Percentiles rank a stretch among this genome's conserved stretches.
Evolutionary conservation across 164 flowering plant species (phyloP).

Genomic region (Paratinospora sagittata): DNA sequence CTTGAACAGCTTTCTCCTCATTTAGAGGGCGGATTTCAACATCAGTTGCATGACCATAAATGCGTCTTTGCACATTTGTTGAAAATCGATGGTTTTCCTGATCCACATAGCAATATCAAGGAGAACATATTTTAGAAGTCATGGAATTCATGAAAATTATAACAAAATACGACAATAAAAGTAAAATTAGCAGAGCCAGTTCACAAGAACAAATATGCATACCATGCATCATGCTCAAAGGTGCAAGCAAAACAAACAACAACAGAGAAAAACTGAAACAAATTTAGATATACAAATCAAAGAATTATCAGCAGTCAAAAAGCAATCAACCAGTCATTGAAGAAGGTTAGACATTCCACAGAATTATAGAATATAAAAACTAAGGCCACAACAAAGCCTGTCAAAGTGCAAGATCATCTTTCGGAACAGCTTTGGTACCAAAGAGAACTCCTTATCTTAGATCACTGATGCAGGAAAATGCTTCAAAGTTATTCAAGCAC

Average conservation of each 20-base stretch:
- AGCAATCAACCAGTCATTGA: background rate
- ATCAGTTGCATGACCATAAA: slow-evolving; percentile 79
- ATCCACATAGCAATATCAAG: slow-evolving; percentile 32
- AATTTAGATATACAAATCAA: background rate
- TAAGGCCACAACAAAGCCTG: background rate
- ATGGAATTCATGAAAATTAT: background rate
- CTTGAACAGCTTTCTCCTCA: slow-evolving; percentile 93
- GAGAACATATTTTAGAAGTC: slow-evolving; percentile 10
- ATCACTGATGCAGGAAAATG: no score
- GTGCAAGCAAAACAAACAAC: background rate
- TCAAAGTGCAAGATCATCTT: background rate
- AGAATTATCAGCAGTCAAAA: no score
- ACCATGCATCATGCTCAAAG: background rate
- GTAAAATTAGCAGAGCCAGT: background rate
- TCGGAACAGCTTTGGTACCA: background rate
- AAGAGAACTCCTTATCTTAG: no score
- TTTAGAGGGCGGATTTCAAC: slow-evolving; percentile 79
- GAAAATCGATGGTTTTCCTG: slow-evolving; percentile 72
- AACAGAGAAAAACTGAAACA: background rate
- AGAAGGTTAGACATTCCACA: background rate
- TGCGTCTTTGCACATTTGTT: slow-evolving; percentile 72
- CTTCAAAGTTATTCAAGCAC: no score
- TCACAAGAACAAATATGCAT: background rate
- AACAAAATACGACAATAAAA: no score
- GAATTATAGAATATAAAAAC: background rate